Evolutionary conservation across 371 early-diverging fungal species (phyloP).

Genomic region (Mucor racemosus): DNA sequence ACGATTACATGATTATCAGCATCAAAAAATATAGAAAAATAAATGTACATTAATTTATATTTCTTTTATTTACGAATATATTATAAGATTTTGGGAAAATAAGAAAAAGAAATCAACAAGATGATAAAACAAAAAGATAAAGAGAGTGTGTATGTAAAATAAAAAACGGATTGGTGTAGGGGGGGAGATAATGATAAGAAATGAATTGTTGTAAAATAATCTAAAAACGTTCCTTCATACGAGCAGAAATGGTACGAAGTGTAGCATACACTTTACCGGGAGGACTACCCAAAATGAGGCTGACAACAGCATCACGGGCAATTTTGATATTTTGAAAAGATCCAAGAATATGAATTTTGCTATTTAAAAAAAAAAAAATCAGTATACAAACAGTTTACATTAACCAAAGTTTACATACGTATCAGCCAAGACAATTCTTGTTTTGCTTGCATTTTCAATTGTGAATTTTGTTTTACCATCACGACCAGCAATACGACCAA

Average conservation of each 20-base stretch:
- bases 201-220: background rate
- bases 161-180: background rate
- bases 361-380: constrained; percentile 26
- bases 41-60: background rate
- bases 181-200: background rate
- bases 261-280: constrained; percentile 98
- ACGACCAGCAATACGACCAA: constrained; percentile 99
- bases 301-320: constrained; percentile 95
- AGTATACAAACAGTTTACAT: background rate
- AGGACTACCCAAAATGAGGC: constrained; percentile 96
- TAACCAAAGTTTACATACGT: constrained; percentile 57
- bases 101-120: constrained; percentile 9
- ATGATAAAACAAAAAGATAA: background rate
- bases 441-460: constrained; percentile 92
- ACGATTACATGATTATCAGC: constrained; percentile 75
- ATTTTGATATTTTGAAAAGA: constrained; percentile 97
- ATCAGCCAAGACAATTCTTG: constrained; percentile 97
- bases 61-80: constrained; percentile 10
- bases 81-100: background rate
- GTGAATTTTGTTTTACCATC: constrained; percentile 98
- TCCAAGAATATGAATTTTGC: constrained; percentile 96
- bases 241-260: constrained; percentile 83
- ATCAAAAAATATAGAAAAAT: constrained; percentile 11
- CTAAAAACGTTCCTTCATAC: constrained; percentile 95
- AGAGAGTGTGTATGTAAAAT: constrained; percentile 11